Evolutionary conservation across 2,329 filamentous ascomycete genomes (phyloP).

Genomic region (Zalaria sp.): DNA sequence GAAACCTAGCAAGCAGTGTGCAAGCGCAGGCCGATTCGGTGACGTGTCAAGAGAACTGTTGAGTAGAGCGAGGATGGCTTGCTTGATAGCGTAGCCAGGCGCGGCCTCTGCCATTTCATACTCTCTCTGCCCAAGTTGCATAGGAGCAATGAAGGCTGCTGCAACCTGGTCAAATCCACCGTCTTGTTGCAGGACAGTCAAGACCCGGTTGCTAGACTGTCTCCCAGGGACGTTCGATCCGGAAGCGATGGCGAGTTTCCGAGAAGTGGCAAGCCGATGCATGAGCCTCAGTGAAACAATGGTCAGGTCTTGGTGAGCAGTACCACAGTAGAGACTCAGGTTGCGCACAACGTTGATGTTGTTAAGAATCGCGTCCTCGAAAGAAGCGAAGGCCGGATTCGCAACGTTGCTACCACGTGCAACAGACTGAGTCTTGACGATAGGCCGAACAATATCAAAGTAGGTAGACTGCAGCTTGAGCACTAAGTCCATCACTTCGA

Average conservation of each 20-base stretch:
- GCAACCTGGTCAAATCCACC: conserved; percentile 70
- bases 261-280: conserved; percentile 73
- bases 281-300: conserved; percentile 69
- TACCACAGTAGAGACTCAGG: conserved; percentile 73
- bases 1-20: conserved; percentile 83
- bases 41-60: conserved; percentile 64
- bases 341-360: conserved; percentile 68
- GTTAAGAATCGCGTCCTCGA: conserved; percentile 81
- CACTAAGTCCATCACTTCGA: conserved; percentile 71
- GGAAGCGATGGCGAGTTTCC: conserved; percentile 53
- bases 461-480: conserved; percentile 86
- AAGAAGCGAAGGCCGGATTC: conserved; percentile 67
- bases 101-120: conserved; percentile 55
- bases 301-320: conserved; percentile 67
- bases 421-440: conserved; percentile 53
- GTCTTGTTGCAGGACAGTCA: conserved; percentile 71
- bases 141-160: conserved; percentile 53
- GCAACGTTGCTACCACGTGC: conserved; percentile 48
- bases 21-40: conserved; percentile 68
- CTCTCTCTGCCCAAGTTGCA: conserved; percentile 54
- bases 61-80: conserved; percentile 70
- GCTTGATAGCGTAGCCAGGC: conserved; percentile 65
- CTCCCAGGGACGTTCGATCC: conserved; percentile 23
- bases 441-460: conserved; percentile 70
- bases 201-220: conserved; percentile 42